phyloP scores from a whole-genome alignment of 2,329 filamentous ascomycete genomes.

The Colletotrichum brevisporum region DNA sequence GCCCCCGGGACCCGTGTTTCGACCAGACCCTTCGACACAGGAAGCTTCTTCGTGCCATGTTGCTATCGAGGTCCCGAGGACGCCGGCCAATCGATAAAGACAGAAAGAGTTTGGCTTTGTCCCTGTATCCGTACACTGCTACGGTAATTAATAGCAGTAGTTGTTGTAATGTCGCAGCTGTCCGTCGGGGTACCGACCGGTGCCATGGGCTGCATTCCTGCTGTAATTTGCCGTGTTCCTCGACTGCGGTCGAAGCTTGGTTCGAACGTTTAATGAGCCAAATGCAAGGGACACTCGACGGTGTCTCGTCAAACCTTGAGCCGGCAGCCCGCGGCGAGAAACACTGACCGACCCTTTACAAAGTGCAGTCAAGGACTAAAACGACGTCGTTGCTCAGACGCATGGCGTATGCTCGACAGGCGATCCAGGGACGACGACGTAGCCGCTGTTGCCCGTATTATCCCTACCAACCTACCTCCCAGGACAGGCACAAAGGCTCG shows the following conservation, averaged over 20 bases:
- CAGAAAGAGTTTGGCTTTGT: too few species aligned
- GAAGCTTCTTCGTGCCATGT: too few species aligned
- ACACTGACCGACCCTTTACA: neutral
- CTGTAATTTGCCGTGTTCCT: too few species aligned
- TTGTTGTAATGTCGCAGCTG: too few species aligned
- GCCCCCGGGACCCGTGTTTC: neutral
- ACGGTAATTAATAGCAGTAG: too few species aligned
- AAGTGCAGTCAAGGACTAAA: neutral
- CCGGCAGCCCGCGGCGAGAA: conserved; percentile 14
- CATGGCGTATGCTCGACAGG: neutral
- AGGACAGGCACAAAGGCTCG: conserved; percentile 25
- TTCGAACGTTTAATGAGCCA: neutral
- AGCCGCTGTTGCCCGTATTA: conserved; percentile 1
- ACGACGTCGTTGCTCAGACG: neutral
- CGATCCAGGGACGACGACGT: conserved; percentile 16
- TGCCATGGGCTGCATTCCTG: too few species aligned
- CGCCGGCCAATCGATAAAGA: too few species aligned
- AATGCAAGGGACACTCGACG: conserved; percentile 2
- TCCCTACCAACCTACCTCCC: neutral
- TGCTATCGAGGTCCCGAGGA: too few species aligned
- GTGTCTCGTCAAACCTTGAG: neutral
- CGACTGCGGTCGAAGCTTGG: too few species aligned
- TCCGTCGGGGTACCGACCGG: too few species aligned
- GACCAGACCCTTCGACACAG: too few species aligned
- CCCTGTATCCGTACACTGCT: too few species aligned